Conservation (phyloP, 2,329 filamentous ascomycete species). For the Emergomyces pasteurianus region DNA sequence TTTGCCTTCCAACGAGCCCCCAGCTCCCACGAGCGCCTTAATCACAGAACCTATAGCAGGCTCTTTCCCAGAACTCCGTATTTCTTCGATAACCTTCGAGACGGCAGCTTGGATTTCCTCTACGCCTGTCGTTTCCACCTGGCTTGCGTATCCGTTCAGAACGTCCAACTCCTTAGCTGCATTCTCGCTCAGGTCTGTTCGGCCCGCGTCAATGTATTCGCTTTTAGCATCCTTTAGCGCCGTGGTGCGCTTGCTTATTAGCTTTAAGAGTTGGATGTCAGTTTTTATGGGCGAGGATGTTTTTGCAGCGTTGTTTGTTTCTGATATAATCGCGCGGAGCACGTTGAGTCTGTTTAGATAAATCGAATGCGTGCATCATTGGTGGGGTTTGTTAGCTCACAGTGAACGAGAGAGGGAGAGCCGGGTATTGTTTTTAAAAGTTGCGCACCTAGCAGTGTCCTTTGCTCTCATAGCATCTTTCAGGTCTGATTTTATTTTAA, state of each 20-base stretch:
- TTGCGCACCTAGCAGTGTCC: constrained; percentile 31
- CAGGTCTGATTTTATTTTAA: constrained; percentile 34
- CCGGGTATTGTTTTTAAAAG: background rate
- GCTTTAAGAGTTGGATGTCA: constrained; percentile 34
- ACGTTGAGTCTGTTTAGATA: constrained; percentile 32
- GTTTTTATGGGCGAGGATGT: constrained; percentile 34
- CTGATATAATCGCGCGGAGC: constrained; percentile 37
- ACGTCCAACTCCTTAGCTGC: constrained; percentile 33
- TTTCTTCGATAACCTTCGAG: constrained; percentile 20
- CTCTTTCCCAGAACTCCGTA: constrained; percentile 27
- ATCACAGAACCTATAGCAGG: constrained; percentile 28
- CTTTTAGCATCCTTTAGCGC: constrained; percentile 28
- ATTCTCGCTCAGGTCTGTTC: constrained; percentile 34
- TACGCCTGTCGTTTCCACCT: constrained; percentile 29
- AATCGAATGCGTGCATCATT: background rate
- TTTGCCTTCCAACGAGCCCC: constrained; percentile 33
- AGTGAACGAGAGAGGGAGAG: constrained; percentile 1
- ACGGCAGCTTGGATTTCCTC: constrained; percentile 32
- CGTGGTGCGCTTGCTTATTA: constrained; percentile 34
- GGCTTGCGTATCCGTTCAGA: constrained; percentile 33
- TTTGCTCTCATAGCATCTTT: constrained; percentile 40
- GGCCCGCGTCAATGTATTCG: constrained; percentile 30
- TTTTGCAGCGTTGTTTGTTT: constrained; percentile 39
- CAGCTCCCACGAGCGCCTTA: constrained; percentile 30
- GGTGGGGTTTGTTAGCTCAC: background rate